These are phyloP conservation scores for Colletotrichum sp. DNA, from an alignment of 2,329 filamentous ascomycete species.

Conservation along the genomic window DNA sequence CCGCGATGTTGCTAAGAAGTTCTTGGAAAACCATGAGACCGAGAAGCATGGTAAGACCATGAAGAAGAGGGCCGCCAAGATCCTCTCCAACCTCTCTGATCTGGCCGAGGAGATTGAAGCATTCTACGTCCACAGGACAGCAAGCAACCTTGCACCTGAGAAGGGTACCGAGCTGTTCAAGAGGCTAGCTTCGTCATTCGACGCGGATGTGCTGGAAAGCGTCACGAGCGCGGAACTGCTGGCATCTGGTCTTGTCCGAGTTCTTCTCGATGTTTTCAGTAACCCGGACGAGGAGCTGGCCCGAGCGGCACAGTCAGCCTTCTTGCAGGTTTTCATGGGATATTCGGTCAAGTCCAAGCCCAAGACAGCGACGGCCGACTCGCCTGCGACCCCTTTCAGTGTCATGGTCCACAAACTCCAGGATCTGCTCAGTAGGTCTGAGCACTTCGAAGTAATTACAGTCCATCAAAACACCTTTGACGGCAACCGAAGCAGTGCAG, in stretches of 20 bases:
- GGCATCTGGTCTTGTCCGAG: slow-evolving; percentile 86
- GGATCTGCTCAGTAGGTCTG: slow-evolving; percentile 92
- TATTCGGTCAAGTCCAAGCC: slow-evolving; percentile 68
- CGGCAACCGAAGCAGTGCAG: slow-evolving; percentile 86
- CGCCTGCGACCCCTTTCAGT: slow-evolving; percentile 84
- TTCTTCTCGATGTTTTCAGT: slow-evolving; percentile 82
- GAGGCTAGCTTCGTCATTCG: slow-evolving; percentile 82
- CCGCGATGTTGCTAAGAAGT: slow-evolving; percentile 77
- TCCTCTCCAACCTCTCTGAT: slow-evolving; percentile 73
- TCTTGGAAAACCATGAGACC: slow-evolving; percentile 82
- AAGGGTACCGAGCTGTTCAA: slow-evolving; percentile 73
- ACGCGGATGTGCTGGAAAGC: slow-evolving; percentile 86
- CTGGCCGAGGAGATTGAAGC: slow-evolving; percentile 75
- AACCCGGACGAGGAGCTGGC: slow-evolving; percentile 67
- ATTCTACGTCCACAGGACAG: slow-evolving; percentile 68
- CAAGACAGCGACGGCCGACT: slow-evolving; percentile 69
- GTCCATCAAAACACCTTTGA: slow-evolving; percentile 93
- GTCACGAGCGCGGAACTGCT: slow-evolving; percentile 95
- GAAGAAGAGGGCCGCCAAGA: slow-evolving; percentile 79
- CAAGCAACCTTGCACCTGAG: slow-evolving; percentile 47
- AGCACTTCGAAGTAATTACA: slow-evolving; percentile 97
- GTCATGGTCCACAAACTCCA: slow-evolving; percentile 93
- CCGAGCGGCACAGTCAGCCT: slow-evolving; percentile 77
- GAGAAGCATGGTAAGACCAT: slow-evolving; percentile 74
- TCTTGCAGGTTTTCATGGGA: slow-evolving; percentile 93